Conservation (phyloP, 2,329 filamentous ascomycete genomes). For the Fusarium dlaminii region DNA sequence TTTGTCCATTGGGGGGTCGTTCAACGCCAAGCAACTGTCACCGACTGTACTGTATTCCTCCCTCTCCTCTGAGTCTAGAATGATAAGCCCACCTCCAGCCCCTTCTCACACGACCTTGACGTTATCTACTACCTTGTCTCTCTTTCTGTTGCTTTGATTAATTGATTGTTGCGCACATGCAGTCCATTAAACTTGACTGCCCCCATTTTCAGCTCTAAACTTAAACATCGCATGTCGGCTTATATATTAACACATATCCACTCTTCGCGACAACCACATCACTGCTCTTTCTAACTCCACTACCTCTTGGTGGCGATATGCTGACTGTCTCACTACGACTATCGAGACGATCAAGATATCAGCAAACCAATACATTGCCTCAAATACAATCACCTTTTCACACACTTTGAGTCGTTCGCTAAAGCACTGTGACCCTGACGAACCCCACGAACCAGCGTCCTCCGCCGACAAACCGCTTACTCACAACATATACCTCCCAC, state of each 20-base stretch:
- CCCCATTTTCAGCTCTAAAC: slow-evolving; percentile 5
- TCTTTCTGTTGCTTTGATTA: slow-evolving; percentile 8
- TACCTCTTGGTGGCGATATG: slow-evolving; percentile 34
- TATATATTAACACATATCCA: not conserved
- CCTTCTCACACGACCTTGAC: slow-evolving; percentile 29
- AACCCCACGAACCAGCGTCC: slow-evolving; percentile 21
- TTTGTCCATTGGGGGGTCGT: slow-evolving; percentile 8
- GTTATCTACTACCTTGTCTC: slow-evolving; percentile 8
- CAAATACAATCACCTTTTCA: not conserved
- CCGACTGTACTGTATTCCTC: slow-evolving; percentile 12
- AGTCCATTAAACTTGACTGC: not conserved
- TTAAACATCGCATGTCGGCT: slow-evolving; percentile 9
- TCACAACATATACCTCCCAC: slow-evolving; percentile 23
- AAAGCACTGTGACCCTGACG: slow-evolving; percentile 30
- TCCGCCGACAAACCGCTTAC: slow-evolving; percentile 24
- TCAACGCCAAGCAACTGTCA: slow-evolving; percentile 36
- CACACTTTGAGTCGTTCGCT: not conserved
- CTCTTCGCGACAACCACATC: not conserved
- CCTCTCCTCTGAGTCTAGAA: not conserved
- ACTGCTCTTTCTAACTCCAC: not conserved
- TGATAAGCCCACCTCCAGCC: slow-evolving; percentile 42
- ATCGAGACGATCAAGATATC: slow-evolving; percentile 23
- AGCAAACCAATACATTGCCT: not conserved
- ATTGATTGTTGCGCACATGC: not conserved
- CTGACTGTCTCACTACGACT: slow-evolving; percentile 13